Base-by-base conservation (phyloP, 2,329 filamentous ascomycete genomes). In the Paraconiothyrium brasiliense region DNA sequence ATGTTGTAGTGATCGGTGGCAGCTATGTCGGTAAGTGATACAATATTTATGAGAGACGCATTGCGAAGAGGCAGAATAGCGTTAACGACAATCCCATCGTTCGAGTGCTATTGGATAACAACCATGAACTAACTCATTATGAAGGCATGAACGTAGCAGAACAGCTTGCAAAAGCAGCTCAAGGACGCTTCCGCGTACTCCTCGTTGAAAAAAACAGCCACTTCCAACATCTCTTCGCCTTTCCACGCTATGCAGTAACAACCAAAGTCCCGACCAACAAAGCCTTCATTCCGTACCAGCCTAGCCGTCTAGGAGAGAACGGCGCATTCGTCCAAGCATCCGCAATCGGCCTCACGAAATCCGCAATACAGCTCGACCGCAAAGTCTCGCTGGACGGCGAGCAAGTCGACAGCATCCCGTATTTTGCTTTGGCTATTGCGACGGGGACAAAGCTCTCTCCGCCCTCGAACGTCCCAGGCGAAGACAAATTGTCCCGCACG, bases 151-250 rank as follows among this genome's bases (percentile, higher is more conserved):
- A 41, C n/a, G 39, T 41, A 4, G 39, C 39, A n/a, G 39, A 41
- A 20, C 39, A 41, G 16, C 39, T 41, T 41, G 39, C 39, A 16
- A 41, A 41, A 16, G 39, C 39, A 41, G 39, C 39, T 20, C 39
- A 41, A 41, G 39, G 39, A 16, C 39, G 39, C 16, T 41, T 41
- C 39, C 39, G 39, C 5, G 39, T 41, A 41, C 39, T 41, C 8
- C 16, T 41, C 5, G 16, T 41, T 16, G 39, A 41, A 41, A 41
- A n/a, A 16, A 41, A 41, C 39, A 41, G 39, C 16, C 39, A 41
- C 39, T 41, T 41, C 39, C 39, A 41, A 41, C 39, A 41, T 41
- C 39, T 41, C n/a, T 41, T 41, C 39, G 39, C 39, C 39, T 41
- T 41, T 41, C 39, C 39, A 20, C 39, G 39, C n/a, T 41, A 41